A percentile compares a stretch with the other conserved stretches of the same genome.
These are phyloP conservation scores for Capsella bursapastoris DNA, from an alignment of 345 rosid species.

Conservation along the genomic window DNA sequence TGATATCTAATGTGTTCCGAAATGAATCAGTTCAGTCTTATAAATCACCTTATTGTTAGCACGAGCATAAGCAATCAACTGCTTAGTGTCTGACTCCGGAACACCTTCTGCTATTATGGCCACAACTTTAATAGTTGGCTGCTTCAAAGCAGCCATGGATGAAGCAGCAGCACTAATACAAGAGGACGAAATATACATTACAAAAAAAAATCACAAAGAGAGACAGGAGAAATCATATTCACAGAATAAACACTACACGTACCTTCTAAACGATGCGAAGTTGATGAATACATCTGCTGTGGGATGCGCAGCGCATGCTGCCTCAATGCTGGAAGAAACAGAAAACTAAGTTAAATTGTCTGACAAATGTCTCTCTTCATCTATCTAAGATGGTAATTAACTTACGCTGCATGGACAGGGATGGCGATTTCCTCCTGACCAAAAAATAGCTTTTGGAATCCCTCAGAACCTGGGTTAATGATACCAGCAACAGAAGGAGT, in stretches of 20 bases:
- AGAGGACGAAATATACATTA: constrained; percentile 8
- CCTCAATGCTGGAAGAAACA: constrained; percentile 71
- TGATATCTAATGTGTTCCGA: not conserved
- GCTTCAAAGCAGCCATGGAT: constrained; percentile 93
- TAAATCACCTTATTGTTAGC: constrained; percentile 82
- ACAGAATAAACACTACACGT: not conserved
- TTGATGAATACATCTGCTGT: constrained; percentile 97
- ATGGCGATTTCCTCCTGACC: constrained; percentile 99
- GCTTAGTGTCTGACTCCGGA: constrained; percentile 94
- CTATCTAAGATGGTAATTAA: not conserved
- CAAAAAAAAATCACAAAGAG: constrained; percentile 22
- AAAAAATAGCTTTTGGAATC: constrained; percentile 96
- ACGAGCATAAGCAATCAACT: constrained; percentile 88
- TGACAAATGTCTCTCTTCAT: not conserved
- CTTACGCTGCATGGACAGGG: constrained; percentile 90
- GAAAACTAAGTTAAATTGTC: not conserved
- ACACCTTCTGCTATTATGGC: constrained; percentile 99
- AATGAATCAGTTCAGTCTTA: not conserved
- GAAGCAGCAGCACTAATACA: constrained; percentile 90
- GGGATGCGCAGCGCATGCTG: constrained; percentile 94
- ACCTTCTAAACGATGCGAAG: constrained; percentile 96
- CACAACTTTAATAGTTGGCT: constrained; percentile 91
- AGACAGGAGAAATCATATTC: not conserved
- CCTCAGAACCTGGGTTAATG: constrained; percentile 92
- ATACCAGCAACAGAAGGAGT: constrained; percentile 98